phyloP scores from a whole-genome alignment of 139 green algal species.

The Coccomyxa sp. region DNA sequence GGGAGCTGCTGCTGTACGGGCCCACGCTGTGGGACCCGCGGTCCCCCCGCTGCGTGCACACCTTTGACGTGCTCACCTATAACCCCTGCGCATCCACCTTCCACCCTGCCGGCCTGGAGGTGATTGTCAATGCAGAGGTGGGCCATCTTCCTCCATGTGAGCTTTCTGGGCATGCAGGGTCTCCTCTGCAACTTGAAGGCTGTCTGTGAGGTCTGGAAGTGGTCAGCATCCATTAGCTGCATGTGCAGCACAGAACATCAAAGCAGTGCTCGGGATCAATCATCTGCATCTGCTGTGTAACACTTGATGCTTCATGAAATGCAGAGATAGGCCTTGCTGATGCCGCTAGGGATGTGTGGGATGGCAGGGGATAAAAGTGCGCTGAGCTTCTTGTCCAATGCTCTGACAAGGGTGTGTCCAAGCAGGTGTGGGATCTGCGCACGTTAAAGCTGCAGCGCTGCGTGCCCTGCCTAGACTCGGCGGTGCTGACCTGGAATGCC shows the following conservation, averaged over 20 bases:
- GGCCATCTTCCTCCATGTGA: not conserved
- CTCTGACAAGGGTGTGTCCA: too few relatives aligned
- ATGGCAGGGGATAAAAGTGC: too few relatives aligned
- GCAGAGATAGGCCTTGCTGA: too few relatives aligned
- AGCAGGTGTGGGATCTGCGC: constrained; percentile 64
- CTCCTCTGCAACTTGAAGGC: too few relatives aligned
- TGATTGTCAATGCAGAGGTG: constrained; percentile 70
- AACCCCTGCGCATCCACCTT: constrained; percentile 42
- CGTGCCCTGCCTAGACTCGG: constrained; percentile 59
- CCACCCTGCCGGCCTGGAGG: constrained; percentile 62
- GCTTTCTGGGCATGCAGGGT: too few relatives aligned
- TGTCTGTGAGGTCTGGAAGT: too few relatives aligned
- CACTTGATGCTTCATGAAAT: too few relatives aligned
- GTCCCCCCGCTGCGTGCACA: constrained; percentile 37
- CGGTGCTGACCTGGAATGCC: constrained; percentile 38
- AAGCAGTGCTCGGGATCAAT: too few relatives aligned
- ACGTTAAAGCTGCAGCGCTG: constrained; percentile 56
- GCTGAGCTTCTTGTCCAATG: not conserved
- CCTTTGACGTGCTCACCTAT: constrained; percentile 65
- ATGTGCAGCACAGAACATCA: too few relatives aligned
- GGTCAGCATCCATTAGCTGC: too few relatives aligned
- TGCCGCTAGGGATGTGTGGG: too few relatives aligned
- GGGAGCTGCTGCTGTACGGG: constrained; percentile 59
- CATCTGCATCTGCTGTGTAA: too few relatives aligned
- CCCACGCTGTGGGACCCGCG: constrained; percentile 66